A percentile compares a stretch with the other conserved stretches of the same genome.
Evolutionary conservation across 192 early-diverging fungal genomes (phyloP).

Genomic region (Podila clonocystis): DNA sequence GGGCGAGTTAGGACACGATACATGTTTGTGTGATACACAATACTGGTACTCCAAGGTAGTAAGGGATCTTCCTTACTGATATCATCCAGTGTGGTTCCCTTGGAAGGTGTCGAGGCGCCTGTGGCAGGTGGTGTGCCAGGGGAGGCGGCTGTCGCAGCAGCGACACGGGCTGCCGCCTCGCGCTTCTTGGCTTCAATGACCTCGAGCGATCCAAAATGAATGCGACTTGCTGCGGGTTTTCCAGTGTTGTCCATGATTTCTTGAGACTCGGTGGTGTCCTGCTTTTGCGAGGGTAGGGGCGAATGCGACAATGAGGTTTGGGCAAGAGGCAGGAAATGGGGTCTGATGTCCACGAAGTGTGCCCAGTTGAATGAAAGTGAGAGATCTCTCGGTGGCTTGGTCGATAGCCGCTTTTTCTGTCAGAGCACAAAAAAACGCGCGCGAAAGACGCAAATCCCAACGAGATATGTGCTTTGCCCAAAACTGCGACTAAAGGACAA

Average conservation of each 20-base stretch:
- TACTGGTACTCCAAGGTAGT: neutral
- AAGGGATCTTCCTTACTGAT: slow-evolving; percentile 18
- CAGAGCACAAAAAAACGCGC: too few relatives aligned
- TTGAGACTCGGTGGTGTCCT: neutral
- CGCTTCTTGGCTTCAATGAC: slow-evolving; percentile 59
- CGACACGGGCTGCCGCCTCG: slow-evolving; percentile 27
- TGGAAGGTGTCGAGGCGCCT: slow-evolving; percentile 1
- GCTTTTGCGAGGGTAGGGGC: too few relatives aligned
- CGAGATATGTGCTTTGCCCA: too few relatives aligned
- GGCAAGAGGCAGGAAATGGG: too few relatives aligned
- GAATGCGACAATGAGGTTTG: too few relatives aligned
- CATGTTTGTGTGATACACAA: neutral
- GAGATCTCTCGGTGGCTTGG: too few relatives aligned
- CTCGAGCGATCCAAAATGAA: slow-evolving; percentile 73
- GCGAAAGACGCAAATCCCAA: too few relatives aligned
- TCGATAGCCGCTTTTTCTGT: too few relatives aligned
- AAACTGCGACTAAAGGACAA: too few relatives aligned
- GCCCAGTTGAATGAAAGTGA: too few relatives aligned
- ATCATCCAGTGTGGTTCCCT: slow-evolving; percentile 18
- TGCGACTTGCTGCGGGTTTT: slow-evolving; percentile 57
- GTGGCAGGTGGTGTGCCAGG: slow-evolving; percentile 3
- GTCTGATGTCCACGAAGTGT: too few relatives aligned
- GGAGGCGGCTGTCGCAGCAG: slow-evolving; percentile 18
- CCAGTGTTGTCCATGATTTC: slow-evolving; percentile 16
- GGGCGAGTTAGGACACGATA: neutral